These are phyloP conservation scores for Saposhnikovia divaricata DNA, from an alignment of 129 eudicot genomes.

Conservation along the genomic window DNA sequence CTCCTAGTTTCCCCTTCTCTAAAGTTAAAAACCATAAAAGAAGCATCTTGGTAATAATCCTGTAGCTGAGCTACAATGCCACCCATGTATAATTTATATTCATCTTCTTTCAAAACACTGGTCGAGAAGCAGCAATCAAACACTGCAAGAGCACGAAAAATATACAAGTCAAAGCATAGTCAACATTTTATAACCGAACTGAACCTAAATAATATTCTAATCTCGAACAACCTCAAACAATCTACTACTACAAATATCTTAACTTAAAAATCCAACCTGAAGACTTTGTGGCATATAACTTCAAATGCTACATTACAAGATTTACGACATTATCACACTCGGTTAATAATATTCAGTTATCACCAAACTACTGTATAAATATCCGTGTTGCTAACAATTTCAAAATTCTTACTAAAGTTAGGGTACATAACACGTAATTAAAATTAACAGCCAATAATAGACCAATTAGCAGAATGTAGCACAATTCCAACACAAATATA, in stretches of 20 bases:
- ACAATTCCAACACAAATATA: background rate
- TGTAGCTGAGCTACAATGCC: constrained; percentile 60
- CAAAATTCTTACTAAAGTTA: background rate
- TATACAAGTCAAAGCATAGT: background rate
- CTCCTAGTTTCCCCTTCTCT: constrained; percentile 45
- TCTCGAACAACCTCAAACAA: background rate
- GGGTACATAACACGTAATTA: background rate
- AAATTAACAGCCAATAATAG: too few relatives aligned
- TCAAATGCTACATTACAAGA: background rate
- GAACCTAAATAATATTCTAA: background rate
- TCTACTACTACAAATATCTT: background rate
- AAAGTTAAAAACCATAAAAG: constrained; percentile 56
- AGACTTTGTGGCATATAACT: background rate
- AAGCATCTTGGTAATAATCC: constrained; percentile 49
- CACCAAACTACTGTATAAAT: background rate
- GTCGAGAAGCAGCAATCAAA: constrained; percentile 64
- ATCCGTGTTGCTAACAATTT: background rate
- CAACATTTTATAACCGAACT: background rate
- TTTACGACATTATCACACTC: background rate
- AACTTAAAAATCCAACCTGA: background rate
- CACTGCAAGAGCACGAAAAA: constrained; percentile 27
- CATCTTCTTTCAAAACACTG: constrained; percentile 45
- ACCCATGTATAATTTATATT: constrained; percentile 40
- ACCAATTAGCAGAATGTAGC: background rate
- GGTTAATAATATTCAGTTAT: background rate